These are phyloP conservation scores for Corrigiola litoralis DNA, from an alignment of 179 eudicot species.

Conservation along the genomic window DNA sequence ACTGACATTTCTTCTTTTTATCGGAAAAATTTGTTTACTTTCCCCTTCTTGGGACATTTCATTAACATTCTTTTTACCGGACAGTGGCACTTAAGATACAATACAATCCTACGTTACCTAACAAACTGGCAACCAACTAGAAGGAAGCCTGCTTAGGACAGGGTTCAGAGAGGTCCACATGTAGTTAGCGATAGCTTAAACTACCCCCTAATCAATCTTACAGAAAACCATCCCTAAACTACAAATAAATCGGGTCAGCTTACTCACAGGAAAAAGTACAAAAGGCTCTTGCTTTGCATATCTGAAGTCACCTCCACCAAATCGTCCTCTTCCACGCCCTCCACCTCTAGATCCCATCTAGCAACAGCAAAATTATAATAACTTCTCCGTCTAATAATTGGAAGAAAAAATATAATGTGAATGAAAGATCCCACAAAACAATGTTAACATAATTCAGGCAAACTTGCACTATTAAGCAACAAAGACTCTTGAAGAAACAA, in stretches of 20 bases:
- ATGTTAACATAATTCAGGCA: neutral
- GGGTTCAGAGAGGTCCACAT: neutral
- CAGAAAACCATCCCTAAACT: neutral
- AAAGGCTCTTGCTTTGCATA: slow-evolving; percentile 19
- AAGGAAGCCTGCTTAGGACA: neutral
- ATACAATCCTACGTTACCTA: neutral
- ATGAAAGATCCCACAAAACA: no score
- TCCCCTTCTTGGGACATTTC: no score
- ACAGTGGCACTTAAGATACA: neutral
- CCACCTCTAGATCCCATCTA: slow-evolving; percentile 36
- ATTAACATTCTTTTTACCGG: no score
- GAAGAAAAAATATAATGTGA: neutral
- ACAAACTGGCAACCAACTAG: neutral
- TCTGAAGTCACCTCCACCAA: slow-evolving; percentile 23
- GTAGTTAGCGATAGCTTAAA: neutral
- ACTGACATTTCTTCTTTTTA: neutral
- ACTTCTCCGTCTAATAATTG: no score
- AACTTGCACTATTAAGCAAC: neutral
- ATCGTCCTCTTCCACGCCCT: slow-evolving; percentile 33
- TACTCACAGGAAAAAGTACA: slow-evolving; percentile 30
- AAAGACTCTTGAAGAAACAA: neutral
- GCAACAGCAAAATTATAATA: slow-evolving; percentile 7
- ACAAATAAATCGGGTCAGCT: neutral
- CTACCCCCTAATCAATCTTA: neutral
- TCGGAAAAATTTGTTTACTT: no score